These are phyloP conservation scores for Parietichytrium sp. DNA, from an alignment of 108 stramenopile species.

Conservation along the genomic window DNA sequence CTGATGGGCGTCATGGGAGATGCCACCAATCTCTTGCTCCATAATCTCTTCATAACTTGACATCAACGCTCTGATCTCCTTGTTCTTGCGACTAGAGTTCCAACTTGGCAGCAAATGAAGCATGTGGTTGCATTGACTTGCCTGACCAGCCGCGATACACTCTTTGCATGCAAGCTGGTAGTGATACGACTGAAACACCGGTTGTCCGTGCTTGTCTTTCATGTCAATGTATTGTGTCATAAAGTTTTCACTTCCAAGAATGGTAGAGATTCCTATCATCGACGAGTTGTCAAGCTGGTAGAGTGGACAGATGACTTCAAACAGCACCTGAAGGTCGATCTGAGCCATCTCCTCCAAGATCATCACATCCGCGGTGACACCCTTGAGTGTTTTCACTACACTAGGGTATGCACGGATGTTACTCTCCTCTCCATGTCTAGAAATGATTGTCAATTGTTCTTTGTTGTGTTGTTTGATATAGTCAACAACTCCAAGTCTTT, in stretches of 20 bases:
- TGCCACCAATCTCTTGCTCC: slow-evolving; percentile 18
- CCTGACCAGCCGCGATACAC: not conserved
- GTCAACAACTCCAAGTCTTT: not conserved
- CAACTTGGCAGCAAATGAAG: not conserved
- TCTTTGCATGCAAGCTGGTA: not conserved
- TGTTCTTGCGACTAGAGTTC: not conserved
- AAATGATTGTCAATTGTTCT: not conserved
- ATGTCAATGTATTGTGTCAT: not conserved
- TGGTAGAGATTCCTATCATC: slow-evolving; percentile 15
- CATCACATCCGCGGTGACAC: not conserved
- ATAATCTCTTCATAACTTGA: not conserved
- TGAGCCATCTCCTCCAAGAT: slow-evolving; percentile 13
- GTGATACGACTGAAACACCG: slow-evolving; percentile 4
- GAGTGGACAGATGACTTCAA: not conserved
- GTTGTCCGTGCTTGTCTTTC: slow-evolving; percentile 8
- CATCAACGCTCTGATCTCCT: slow-evolving; percentile 16
- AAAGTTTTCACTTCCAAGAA: not conserved
- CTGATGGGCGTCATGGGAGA: not conserved
- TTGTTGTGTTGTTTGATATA: not conserved
- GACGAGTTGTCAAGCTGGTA: not conserved
- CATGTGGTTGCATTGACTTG: not conserved
- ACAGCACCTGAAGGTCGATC: slow-evolving; percentile 12
- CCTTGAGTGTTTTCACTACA: not conserved
- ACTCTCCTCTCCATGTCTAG: not conserved
- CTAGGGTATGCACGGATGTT: not conserved